Percentiles rank a stretch among this genome's conserved stretches.
Conservation (phyloP, 208 protist species). For the Zelonia costaricensis region DNA sequence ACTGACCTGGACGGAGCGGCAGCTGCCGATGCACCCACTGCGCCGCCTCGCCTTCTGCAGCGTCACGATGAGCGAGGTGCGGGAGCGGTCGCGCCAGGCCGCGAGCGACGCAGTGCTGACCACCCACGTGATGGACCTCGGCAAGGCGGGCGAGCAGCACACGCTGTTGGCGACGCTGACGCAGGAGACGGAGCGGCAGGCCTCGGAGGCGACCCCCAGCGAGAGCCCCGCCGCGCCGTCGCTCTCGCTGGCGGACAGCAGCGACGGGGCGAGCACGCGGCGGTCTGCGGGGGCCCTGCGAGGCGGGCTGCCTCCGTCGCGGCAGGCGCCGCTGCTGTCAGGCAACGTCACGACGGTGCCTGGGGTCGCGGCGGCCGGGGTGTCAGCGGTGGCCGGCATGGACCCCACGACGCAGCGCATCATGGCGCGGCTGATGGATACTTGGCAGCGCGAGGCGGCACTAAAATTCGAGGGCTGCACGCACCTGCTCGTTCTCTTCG, state of each 20-base stretch:
- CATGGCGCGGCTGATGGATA: constrained; percentile 6
- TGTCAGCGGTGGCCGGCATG: not conserved
- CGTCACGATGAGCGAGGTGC: constrained; percentile 17
- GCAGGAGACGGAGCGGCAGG: not conserved
- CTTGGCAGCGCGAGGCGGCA: constrained; percentile 23
- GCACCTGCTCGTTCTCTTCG: constrained; percentile 60
- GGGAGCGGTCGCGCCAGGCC: constrained; percentile 13
- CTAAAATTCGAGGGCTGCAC: constrained; percentile 28
- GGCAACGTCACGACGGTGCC: constrained; percentile 2
- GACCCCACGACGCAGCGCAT: constrained; percentile 1
- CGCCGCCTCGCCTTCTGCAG: constrained; percentile 20
- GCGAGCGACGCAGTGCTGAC: not conserved
- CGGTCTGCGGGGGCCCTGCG: not conserved
- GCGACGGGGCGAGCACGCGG: not conserved
- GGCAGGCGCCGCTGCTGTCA: not conserved
- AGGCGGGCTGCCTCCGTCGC: not conserved
- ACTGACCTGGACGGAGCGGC: constrained; percentile 6
- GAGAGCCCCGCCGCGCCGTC: constrained; percentile 7
- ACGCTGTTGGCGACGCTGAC: not conserved
- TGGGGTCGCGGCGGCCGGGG: not conserved
- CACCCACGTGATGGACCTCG: not conserved
- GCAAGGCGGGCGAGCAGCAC: not conserved
- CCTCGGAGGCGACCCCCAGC: not conserved
- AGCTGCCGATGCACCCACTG: constrained; percentile 19
- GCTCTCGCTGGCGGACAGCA: constrained; percentile 16